Evolutionary conservation across 2,329 filamentous ascomycete species (phyloP), one percentile per base, ranked within the genome.

Genomic region (Blastomyces gilchristii): DNA sequence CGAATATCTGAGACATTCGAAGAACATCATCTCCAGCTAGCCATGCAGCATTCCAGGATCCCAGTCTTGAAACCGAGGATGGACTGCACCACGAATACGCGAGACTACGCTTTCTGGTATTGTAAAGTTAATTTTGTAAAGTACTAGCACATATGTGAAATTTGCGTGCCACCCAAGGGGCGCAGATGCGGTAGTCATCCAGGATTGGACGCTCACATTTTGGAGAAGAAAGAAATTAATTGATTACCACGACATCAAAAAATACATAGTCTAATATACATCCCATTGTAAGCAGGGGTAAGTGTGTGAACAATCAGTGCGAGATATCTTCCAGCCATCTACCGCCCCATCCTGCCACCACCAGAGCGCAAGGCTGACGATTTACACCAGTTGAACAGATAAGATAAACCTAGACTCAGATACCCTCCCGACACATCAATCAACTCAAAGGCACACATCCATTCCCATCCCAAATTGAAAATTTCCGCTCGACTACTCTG

Each of bases 401-500:
- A 18, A 39, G 25, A 18, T 34, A 18, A 8, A 18, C 43, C 14
- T 45, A 16, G 14, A 18, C 11, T 28, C 5, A 34, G 28, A 53
- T 28, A 34, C 25, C 50, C 28, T 14, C 50, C 18, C 14, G 50
- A 53, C 16, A 28, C 8, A 47, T 47, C 2, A 14, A 16, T 37
- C 37, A 58, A 16, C 9, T 25, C 34, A 41, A 12, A 58, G 3
- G 12, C 11, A 58, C 16, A 3, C 31, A 39, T 8, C 37, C 18
- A 43, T n/a, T 8, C 54, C 37, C 4, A 43, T 31, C 7, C n/a
- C 18, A 1, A 41, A 39, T 57, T 34, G 53, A 57, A 28, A 16
- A 18, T n/a, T 39, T 39, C 74, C 56, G 4, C 49, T 50, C 49
- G 52, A 54, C 34, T 37, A 34, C 16, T 54, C 52, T n/a, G 28